Evolutionary conservation across 371 early-diverging fungal species (phyloP), one percentile per base, ranked within the genome.

Genomic region (Actinomortierella wolfii): DNA sequence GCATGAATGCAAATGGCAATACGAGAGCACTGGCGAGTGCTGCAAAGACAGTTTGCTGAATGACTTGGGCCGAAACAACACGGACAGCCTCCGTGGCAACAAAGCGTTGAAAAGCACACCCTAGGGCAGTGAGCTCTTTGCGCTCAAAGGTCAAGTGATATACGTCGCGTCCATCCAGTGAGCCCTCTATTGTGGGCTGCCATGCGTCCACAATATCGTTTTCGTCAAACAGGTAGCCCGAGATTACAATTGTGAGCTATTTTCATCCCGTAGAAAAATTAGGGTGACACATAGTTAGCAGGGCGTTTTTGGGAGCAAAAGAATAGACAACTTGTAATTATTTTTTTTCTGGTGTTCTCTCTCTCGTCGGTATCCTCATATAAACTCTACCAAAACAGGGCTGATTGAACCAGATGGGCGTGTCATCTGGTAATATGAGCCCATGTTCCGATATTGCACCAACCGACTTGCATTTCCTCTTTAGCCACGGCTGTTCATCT

Each of bases 31-130:
- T 89, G 71, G 92, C 81, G 58, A 98, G 76, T 14, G 89, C 85
- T 18, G 89, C 86, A 48, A 98, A 79, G 28, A 95, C 89, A 0
- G 97, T 96, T 52, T 89, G 88, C 68, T 89, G 88, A 25, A 97
- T 83, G 9, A 93, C 91, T 71, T 96, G 93, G 55, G 90, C 86
- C 5, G 94, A 90, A 0, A 95, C 85, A 55, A 93, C 91, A 4
- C 83, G 80, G 3, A 94, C 86, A 9, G 94, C 92, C 57, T 95
- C 92, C 20, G 89, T 87, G 1, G 89, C 89, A 34, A 98, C 78
- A 79, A 98, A 87, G 18, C 64, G 77, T 43, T 81, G 81, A 57
- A 97, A 85, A 1, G 95, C 91, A 56, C 85, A 81, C 1, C 97
- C 96, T 8, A 97, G 78, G 5, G 86, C 82, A 28, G 86, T 78